Base-by-base conservation (phyloP, 176 grass and related monocot species). In the Bromus sterilis region DNA sequence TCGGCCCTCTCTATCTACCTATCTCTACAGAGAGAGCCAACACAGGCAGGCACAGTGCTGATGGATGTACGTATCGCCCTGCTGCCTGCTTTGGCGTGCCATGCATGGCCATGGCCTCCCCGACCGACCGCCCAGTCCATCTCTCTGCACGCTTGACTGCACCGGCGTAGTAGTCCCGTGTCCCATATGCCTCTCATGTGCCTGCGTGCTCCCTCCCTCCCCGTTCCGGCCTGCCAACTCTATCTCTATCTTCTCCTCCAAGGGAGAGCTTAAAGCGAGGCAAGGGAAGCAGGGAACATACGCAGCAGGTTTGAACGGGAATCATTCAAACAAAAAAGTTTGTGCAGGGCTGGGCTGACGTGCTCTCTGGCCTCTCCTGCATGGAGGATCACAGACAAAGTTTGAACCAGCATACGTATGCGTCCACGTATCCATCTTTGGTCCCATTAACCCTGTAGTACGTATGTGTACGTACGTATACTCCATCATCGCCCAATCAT, bases 121-220 rank as follows among this genome's bases (percentile, higher is more conserved):
- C 29, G 29, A 1, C 61, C 61, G 65, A 40, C 36, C 58, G 40
- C 16, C 76, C 76, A 20, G 57, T 62, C 37, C 43, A 6, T 15
- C 43, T 24, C 13, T n/a, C 32, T 79, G 21, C 78, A 51, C 42
- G 30, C 77, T 80, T 67, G 78, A 66, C 78, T 66, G 62, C 62
- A 66, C 78, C 63, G 60, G 76, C 59, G 76, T 78, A 43, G 76
- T 78, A 43, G 56, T 61, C 56, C 20, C 28, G 10, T 78, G 39
- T 78, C 75, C 56, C 56, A 78, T 78, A 78, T 61, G 75, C 6
- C 5, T n/a, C 31, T 56, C 30, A 53, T 39, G 65, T 21, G 7
- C 71, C 24, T 60, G 56, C 53, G 34, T 77, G 66, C 36, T 69
- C 36, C n/a, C n/a, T n/a, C n/a, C n/a, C n/a, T n/a, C n/a, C n/a